phyloP scores from a whole-genome alignment of 1,284 basidiomycete genomes.

The Ceratobasidium sp. region DNA sequence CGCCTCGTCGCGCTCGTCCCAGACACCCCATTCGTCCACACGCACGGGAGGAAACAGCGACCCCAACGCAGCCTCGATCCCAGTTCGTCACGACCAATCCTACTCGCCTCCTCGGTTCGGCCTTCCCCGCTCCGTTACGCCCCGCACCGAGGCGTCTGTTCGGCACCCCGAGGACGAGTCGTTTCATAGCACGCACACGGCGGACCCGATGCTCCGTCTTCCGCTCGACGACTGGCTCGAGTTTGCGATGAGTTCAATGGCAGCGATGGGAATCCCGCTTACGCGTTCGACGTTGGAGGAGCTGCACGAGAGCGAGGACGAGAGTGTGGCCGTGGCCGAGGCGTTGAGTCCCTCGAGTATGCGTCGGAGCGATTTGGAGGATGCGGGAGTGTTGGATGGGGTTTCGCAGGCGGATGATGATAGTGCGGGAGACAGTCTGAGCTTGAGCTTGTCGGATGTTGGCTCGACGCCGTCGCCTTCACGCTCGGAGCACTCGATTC shows the following conservation, averaged over 20 bases:
- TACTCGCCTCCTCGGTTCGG: conserved; percentile 9
- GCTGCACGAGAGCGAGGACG: conserved; percentile 24
- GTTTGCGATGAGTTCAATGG: conserved; percentile 28
- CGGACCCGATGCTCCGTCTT: not conserved
- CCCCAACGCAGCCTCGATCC: not conserved
- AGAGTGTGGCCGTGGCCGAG: conserved; percentile 8
- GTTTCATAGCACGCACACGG: conserved; percentile 19
- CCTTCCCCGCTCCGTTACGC: conserved; percentile 24
- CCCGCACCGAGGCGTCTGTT: conserved; percentile 12
- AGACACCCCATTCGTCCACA: conserved; percentile 1
- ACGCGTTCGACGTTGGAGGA: conserved; percentile 18
- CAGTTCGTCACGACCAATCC: conserved; percentile 14
- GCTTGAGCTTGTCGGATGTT: conserved; percentile 16
- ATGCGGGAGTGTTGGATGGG: not conserved
- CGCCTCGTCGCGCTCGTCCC: conserved; percentile 3
- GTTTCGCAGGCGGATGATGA: conserved; percentile 10
- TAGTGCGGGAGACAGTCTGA: conserved; percentile 4
- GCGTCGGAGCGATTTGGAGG: not conserved
- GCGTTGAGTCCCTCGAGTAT: not conserved
- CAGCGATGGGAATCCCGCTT: conserved; percentile 17
- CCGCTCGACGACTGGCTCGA: conserved; percentile 29
- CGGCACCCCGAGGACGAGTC: conserved; percentile 10
- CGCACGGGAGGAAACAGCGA: no score
- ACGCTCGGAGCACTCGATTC: not conserved
- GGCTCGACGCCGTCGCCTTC: conserved; percentile 9